Base-by-base conservation (phyloP, 306 rosid species). In the Inga oerstediana region DNA sequence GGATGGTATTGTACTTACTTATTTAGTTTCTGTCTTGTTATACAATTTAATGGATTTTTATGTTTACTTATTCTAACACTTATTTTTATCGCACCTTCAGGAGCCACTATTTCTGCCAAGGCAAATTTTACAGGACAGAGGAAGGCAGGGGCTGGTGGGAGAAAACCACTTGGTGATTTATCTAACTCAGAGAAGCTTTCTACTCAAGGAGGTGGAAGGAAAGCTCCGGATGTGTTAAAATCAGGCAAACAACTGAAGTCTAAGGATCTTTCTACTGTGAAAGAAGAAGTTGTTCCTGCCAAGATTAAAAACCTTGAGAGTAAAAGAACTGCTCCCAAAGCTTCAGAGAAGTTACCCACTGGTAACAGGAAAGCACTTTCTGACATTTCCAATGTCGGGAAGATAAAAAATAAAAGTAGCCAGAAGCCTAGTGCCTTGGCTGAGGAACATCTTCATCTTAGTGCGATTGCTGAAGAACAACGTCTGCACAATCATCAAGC, bases 151-250 rank as follows among this genome's bases (percentile, higher is more conserved):
- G 82, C 83, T 82, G 90, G 88, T 58, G 93, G 89, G 70, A 90
- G 93, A 84, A 90, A 92, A 79, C 93, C 97, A 17, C 91, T 90
- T 14, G 89, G 97, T 67, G 94, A 92, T 84, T 64, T 92, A 45
- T 90, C 94, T 9, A 89, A 92, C 37, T 74, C 89, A 24, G 87
- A 75, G 64, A 88, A 88, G 81, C 85, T 43, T 45, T 77, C 81
- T 27, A 10, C 69, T 66, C 76, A 52, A 76, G 81, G 75, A 22
- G 86, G 39, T 78, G 94, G 89, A 77, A 91, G 88, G 88, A 90
- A 91, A 77, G 83, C 88, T 11, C 87, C 81, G 27, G 84, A 88
- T 79, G 88, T 83, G 56, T 86, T 88, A 0, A 86, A 86, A 54
- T 71, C 76, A 0, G 82, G 76, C 70, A 88, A 88, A 77, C 80